Evolutionary conservation across 768 basidiomycete genomes (phyloP), one percentile per base, ranked within the genome.

Genomic region (Rhodosporidiobolus sp.): DNA sequence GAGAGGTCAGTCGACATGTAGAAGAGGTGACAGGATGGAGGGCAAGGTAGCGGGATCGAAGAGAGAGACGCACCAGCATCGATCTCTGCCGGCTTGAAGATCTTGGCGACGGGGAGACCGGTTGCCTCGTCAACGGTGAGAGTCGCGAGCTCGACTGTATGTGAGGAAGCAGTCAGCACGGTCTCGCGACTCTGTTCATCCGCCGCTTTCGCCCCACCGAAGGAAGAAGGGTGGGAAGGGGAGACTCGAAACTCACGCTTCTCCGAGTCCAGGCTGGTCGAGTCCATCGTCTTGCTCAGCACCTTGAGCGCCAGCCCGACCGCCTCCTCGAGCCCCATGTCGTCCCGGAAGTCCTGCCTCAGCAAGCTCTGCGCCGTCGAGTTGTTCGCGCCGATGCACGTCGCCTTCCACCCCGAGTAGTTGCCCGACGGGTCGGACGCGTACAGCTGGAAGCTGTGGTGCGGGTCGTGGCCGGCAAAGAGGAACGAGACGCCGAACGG

Each of bases 271-370:
- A 99, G 81, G 56, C 92, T 97, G 43, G 95, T 97, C 74, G 92
- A 94, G 79, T 99, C 96, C 95, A 99, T 97, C 65, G 95, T 97
- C 86, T 97, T 98, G 85, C 93, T 94, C 93, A 99, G 94, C 64
- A 92, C 90, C 83, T 88, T 89, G 76, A 98, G 85, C 56, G 90
- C 92, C 30, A 99, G 85, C n/a, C 87, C 89, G 76, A 95, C 89
- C 30, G 94, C 94, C 58, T 95, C 94, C 80, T 94, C 90, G 52
- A 98, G 86, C 20, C 85, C 84, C 66, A 98, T 89, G 68, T 92
- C 92, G 76, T 98, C 96, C 81, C 96, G 94, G 83, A 97, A 98
- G 81, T 99, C 96, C 82, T 99, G 95, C 84, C 97, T 94, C 76
- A 99, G 83, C 74, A 98, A 83, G 78, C 90, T 92, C 81, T 94